Percentiles rank a stretch among this genome's conserved stretches.
These are phyloP conservation scores for Rosa persica DNA, from an alignment of 306 rosid species.

Conservation along the genomic window DNA sequence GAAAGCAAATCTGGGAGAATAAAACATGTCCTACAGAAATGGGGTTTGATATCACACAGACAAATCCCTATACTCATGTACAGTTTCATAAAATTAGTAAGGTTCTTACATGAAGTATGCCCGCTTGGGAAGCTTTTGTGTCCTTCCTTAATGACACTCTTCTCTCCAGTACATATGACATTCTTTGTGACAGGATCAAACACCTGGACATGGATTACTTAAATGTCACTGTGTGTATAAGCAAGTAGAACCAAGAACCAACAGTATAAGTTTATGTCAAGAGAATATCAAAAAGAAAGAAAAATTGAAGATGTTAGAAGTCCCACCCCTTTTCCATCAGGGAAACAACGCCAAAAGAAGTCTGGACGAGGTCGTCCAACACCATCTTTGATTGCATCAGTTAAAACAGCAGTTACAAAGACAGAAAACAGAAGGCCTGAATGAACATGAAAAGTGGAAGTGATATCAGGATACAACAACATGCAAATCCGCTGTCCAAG, in stretches of 20 bases:
- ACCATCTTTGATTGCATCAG: slow-evolving; percentile 90
- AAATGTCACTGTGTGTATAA: slow-evolving; percentile 20
- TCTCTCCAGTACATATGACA: slow-evolving; percentile 70
- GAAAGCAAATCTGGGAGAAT: neutral
- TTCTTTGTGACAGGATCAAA: slow-evolving; percentile 51
- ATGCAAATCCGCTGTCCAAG: slow-evolving; percentile 1
- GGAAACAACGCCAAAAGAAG: slow-evolving; percentile 98
- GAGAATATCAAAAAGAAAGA: slow-evolving; percentile 2
- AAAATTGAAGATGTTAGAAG: slow-evolving; percentile 12
- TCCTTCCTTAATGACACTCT: slow-evolving; percentile 76
- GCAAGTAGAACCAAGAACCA: slow-evolving; percentile 19
- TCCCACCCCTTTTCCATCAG: slow-evolving; percentile 80
- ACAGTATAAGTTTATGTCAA: slow-evolving; percentile 3
- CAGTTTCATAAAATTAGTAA: slow-evolving; percentile 6
- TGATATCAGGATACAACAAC: slow-evolving; percentile 10
- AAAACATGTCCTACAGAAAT: neutral
- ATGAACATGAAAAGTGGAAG: slow-evolving; percentile 23
- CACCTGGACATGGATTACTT: slow-evolving; percentile 47
- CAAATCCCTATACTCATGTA: slow-evolving; percentile 3
- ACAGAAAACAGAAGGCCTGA: slow-evolving; percentile 87
- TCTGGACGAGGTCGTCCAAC: slow-evolving; percentile 96
- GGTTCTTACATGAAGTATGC: slow-evolving; percentile 83
- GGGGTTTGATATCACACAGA: neutral
- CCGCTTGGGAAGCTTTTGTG: slow-evolving; percentile 98
- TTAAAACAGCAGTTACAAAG: slow-evolving; percentile 74